phyloP scores from a whole-genome alignment of 306 rosid genomes.

The Mucuna pruriens region DNA sequence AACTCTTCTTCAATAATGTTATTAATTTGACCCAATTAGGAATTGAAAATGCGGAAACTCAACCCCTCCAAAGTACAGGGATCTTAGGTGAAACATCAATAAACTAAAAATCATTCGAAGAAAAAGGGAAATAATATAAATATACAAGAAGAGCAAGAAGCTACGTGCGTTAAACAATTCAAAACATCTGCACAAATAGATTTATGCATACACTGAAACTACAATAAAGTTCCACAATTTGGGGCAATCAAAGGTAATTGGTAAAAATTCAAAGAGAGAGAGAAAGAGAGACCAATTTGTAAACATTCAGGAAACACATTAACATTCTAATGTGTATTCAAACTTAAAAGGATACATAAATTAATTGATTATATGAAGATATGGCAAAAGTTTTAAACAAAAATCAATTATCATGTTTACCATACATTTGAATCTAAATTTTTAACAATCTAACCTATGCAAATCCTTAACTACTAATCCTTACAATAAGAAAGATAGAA shows the following conservation, averaged over 20 bases:
- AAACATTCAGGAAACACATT: neutral
- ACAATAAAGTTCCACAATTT: neutral
- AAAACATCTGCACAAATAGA: neutral
- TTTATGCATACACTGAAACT: neutral
- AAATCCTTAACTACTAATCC: neutral
- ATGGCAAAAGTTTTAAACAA: neutral
- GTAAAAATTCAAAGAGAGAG: neutral
- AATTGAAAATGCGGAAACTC: constrained; percentile 15
- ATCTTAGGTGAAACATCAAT: neutral
- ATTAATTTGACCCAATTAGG: neutral
- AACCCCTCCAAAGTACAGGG: neutral
- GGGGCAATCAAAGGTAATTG: neutral
- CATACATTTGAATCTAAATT: neutral
- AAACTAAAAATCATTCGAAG: neutral
- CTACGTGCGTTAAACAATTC: constrained; percentile 4
- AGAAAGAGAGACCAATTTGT: neutral
- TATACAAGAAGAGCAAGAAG: neutral
- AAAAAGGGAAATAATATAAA: neutral
- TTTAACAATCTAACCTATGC: neutral
- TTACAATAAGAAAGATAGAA: too few species aligned
- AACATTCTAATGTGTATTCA: neutral
- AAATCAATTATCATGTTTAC: neutral
- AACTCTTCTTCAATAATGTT: constrained; percentile 6
- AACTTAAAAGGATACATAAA: neutral
- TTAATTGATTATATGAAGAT: neutral